Percentiles rank a stretch among this genome's conserved stretches.
phyloP scores from a whole-genome alignment of 768 basidiomycete species.

The Pleurotus tuber-regium region DNA sequence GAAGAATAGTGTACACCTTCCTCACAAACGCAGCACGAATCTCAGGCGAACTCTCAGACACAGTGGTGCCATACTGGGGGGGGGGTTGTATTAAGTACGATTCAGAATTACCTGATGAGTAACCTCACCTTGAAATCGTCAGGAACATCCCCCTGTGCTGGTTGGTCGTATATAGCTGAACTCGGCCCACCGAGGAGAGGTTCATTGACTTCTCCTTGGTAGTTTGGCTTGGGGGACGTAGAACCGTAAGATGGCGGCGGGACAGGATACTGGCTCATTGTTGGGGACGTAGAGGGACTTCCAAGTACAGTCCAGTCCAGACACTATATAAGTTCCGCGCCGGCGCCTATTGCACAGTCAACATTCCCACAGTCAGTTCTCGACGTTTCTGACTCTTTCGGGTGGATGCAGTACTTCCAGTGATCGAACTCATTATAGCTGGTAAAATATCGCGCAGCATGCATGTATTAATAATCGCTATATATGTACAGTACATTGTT shows the following conservation, averaged over 20 bases:
- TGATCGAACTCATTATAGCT: no score
- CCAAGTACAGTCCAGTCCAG: no score
- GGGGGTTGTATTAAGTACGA: slow-evolving; percentile 8
- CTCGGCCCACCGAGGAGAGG: slow-evolving; percentile 52
- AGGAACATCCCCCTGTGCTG: slow-evolving; percentile 69
- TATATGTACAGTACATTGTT: slow-evolving; percentile 1
- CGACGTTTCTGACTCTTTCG: slow-evolving; percentile 1
- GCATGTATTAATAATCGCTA: not conserved
- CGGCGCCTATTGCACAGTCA: not conserved
- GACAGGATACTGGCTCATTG: slow-evolving; percentile 61
- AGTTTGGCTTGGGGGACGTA: slow-evolving; percentile 28
- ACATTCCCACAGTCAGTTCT: not conserved
- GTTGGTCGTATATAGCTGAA: slow-evolving; percentile 68
- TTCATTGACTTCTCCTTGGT: slow-evolving; percentile 37
- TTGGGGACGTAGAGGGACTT: no score
- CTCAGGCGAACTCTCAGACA: slow-evolving; percentile 72
- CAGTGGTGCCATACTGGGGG: slow-evolving; percentile 73
- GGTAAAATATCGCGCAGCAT: no score
- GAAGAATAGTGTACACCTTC: slow-evolving; percentile 89
- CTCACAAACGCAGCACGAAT: slow-evolving; percentile 85
- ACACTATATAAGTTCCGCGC: not conserved
- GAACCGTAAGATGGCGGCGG: slow-evolving; percentile 63
- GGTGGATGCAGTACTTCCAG: no score
- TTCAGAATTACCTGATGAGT: not conserved
- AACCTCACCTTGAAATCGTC: slow-evolving; percentile 90